phyloP scores from a whole-genome alignment of 2,329 filamentous ascomycete species.

The Leptodontidium sp. region DNA sequence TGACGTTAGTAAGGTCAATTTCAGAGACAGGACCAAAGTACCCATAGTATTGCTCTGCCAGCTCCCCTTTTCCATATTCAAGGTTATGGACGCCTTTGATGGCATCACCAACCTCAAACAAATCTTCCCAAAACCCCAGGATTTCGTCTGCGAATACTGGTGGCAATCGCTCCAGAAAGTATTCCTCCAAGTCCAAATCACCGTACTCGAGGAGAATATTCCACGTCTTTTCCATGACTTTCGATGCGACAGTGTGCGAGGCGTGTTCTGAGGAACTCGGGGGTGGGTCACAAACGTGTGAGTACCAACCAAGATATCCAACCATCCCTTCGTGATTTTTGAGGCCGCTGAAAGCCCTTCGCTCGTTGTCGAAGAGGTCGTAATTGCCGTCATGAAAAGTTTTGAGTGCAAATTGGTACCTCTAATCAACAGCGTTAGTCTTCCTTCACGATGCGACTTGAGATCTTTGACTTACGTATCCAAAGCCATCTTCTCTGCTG shows the following conservation, averaged over 20 bases:
- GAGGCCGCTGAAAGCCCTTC: background rate
- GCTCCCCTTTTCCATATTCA: background rate
- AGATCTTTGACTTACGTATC: background rate
- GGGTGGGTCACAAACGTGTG: background rate
- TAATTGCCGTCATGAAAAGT: background rate
- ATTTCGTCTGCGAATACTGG: conserved; percentile 44
- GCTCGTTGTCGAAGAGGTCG: background rate
- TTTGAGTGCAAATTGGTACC: background rate
- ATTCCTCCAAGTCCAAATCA: conserved; percentile 46
- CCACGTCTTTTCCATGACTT: background rate
- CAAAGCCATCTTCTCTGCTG: background rate
- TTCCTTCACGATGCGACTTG: background rate
- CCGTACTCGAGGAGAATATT: conserved; percentile 44
- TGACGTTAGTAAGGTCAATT: background rate
- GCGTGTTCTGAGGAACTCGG: too few species aligned
- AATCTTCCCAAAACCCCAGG: conserved; percentile 44
- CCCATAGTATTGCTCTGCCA: background rate
- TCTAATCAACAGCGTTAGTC: background rate
- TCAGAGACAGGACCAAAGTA: background rate
- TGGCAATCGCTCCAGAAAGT: conserved; percentile 42
- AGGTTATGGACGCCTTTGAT: conserved; percentile 45
- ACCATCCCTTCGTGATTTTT: background rate
- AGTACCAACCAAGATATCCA: background rate
- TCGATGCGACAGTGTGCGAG: too few species aligned
- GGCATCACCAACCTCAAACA: conserved; percentile 46